These are phyloP conservation scores for Protomyces inundatus DNA, from an alignment of 1,139 yeast species.

Conservation along the genomic window DNA sequence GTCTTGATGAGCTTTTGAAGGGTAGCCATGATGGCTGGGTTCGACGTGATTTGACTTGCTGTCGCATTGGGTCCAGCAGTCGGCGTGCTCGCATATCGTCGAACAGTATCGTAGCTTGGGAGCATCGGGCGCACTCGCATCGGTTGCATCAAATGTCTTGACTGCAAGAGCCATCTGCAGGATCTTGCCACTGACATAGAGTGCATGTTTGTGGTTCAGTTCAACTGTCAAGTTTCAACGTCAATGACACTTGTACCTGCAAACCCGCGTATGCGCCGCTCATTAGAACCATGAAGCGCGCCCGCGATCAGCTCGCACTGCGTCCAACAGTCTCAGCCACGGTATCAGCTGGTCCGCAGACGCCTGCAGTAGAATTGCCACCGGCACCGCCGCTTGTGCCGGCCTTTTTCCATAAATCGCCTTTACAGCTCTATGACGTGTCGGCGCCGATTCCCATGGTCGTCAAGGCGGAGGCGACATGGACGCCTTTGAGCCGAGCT, in stretches of 20 bases:
- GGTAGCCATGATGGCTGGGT: not conserved
- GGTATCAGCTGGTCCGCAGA: not conserved
- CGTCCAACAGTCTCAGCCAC: not conserved
- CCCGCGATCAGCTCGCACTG: not conserved
- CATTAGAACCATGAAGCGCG: not conserved
- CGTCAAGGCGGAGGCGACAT: not conserved
- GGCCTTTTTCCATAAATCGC: conserved; percentile 20
- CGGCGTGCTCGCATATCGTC: too few species aligned
- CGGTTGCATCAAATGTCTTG: too few species aligned
- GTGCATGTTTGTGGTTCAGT: too few species aligned
- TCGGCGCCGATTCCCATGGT: conserved; percentile 19
- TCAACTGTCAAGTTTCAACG: too few species aligned
- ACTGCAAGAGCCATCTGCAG: too few species aligned
- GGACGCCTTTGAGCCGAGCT: conserved; percentile 16
- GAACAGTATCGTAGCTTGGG: too few species aligned
- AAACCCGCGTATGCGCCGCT: too few species aligned
- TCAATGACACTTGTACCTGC: too few species aligned
- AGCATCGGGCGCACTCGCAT: too few species aligned
- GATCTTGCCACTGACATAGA: too few species aligned
- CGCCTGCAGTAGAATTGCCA: conserved; percentile 8
- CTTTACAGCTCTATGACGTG: conserved; percentile 16
- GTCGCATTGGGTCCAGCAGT: not conserved
- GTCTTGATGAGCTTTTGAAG: not conserved
- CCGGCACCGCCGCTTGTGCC: conserved; percentile 13
- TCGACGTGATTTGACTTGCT: not conserved